Percentiles rank a stretch among this genome's conserved stretches.
phyloP scores from a whole-genome alignment of 148 eudicot species.

The Fagopyrum homotropicum region DNA sequence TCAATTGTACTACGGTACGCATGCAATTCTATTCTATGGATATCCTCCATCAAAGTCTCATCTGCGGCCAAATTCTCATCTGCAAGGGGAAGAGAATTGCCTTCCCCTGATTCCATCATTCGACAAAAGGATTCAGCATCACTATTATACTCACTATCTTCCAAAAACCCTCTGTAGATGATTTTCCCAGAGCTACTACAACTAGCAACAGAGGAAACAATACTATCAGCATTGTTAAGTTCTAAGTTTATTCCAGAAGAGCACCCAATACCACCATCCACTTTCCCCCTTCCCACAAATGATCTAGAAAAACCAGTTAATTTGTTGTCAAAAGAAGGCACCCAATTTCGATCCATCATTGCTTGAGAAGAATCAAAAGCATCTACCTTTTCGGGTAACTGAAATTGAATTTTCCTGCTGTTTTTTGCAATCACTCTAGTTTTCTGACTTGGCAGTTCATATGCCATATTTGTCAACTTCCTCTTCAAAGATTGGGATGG shows the following conservation, averaged over 20 bases:
- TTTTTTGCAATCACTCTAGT: slow-evolving; percentile 19
- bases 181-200: slow-evolving; percentile 46
- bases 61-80: slow-evolving; percentile 27
- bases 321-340: slow-evolving; percentile 27
- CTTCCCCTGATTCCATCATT: slow-evolving; percentile 35
- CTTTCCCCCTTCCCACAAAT: slow-evolving; percentile 36
- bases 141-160: slow-evolving; percentile 38
- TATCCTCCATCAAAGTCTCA: slow-evolving; percentile 39
- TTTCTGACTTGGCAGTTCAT: slow-evolving; percentile 28
- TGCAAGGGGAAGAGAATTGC: slow-evolving; percentile 23
- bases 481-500: slow-evolving; percentile 37
- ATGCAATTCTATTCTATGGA: slow-evolving; percentile 78
- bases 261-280: slow-evolving; percentile 35
- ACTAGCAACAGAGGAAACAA: slow-evolving; percentile 66
- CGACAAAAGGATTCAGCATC: slow-evolving; percentile 65
- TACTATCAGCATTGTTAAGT: slow-evolving; percentile 36
- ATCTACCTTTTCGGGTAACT: slow-evolving; percentile 61
- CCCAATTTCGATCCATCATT: slow-evolving; percentile 31
- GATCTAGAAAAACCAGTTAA: slow-evolving; percentile 29
- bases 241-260: slow-evolving; percentile 31
- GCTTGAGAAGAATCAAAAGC: slow-evolving; percentile 36
- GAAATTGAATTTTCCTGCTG: slow-evolving; percentile 21
- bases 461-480: slow-evolving; percentile 27
- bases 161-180: slow-evolving; percentile 23
- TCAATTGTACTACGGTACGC: slow-evolving; percentile 70